Conservation (phyloP, 306 rosid genomes). For the Trifolium fragiferum region DNA sequence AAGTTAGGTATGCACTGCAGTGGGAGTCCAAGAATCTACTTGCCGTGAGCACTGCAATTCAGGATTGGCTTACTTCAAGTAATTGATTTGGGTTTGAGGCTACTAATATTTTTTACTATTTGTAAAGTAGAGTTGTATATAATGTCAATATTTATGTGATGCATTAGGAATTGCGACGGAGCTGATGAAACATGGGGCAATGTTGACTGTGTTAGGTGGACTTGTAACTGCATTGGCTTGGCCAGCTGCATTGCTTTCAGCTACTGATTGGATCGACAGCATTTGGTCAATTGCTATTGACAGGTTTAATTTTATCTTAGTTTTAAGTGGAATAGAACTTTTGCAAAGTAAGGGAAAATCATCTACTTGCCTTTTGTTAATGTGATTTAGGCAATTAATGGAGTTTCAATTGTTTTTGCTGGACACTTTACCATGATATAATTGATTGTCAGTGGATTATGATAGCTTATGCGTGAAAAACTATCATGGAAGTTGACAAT, state of each 20-base stretch:
- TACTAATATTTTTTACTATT: slow-evolving; percentile 23
- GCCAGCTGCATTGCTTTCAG: slow-evolving; percentile 61
- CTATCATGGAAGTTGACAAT: slow-evolving; percentile 21
- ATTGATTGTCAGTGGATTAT: slow-evolving; percentile 16
- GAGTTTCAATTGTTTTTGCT: slow-evolving; percentile 21
- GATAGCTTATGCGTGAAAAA: slow-evolving; percentile 1
- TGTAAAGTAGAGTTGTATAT: slow-evolving; percentile 14
- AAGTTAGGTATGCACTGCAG: slow-evolving; percentile 64
- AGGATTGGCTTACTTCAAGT: slow-evolving; percentile 74
- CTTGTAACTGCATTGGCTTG: slow-evolving; percentile 65
- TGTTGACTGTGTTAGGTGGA: slow-evolving; percentile 64
- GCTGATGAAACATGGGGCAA: slow-evolving; percentile 71
- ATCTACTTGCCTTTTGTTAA: slow-evolving; percentile 26
- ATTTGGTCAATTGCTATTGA: slow-evolving; percentile 67
- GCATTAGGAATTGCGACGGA: slow-evolving; percentile 51
- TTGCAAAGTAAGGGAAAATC: slow-evolving; percentile 4
- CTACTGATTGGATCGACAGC: slow-evolving; percentile 62
- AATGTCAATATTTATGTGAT: slow-evolving; percentile 39
- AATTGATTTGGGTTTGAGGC: slow-evolving; percentile 41
- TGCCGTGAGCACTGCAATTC: slow-evolving; percentile 71
- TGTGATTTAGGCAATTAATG: neutral
- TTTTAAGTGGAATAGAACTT: slow-evolving; percentile 6
- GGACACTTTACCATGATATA: slow-evolving; percentile 3
- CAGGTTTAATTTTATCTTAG: slow-evolving; percentile 48
- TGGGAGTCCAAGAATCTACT: slow-evolving; percentile 68